Evolutionary conservation across 306 rosid species (phyloP).

Genomic region (Sophora flavescens): DNA sequence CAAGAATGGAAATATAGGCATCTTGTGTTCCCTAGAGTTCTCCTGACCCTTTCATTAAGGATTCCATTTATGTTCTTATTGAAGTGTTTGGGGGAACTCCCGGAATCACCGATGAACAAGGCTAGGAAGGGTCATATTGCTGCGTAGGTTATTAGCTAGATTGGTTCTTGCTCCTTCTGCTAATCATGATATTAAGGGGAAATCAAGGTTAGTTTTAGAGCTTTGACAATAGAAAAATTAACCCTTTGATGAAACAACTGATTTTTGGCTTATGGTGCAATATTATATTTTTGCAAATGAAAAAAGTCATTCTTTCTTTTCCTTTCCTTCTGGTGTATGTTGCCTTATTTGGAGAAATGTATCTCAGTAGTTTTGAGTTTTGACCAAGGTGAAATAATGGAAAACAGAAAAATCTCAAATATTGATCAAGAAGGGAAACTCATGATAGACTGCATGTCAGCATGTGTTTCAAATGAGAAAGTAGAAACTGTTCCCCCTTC

Average conservation of each 20-base stretch:
- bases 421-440: background rate
- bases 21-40: conserved; percentile 43
- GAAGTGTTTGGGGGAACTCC: conserved; percentile 72
- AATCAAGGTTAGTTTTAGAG: conserved; percentile 12
- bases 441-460: background rate
- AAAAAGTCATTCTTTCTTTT: background rate
- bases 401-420: background rate
- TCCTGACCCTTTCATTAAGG: conserved; percentile 43
- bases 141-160: background rate
- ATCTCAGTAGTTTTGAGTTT: background rate
- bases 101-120: conserved; percentile 48
- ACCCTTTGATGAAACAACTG: background rate
- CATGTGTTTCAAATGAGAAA: background rate
- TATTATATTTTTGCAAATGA: background rate
- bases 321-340: background rate
- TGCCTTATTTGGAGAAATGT: background rate
- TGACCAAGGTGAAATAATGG: background rate
- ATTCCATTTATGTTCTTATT: conserved; percentile 31
- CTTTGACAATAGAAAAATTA: background rate
- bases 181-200: background rate
- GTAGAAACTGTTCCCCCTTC: too few relatives aligned
- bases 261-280: background rate
- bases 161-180: background rate
- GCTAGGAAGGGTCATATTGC: background rate
- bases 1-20: background rate